phyloP scores from a whole-genome alignment of 306 rosid species.

The Dalbergia oliveri region DNA sequence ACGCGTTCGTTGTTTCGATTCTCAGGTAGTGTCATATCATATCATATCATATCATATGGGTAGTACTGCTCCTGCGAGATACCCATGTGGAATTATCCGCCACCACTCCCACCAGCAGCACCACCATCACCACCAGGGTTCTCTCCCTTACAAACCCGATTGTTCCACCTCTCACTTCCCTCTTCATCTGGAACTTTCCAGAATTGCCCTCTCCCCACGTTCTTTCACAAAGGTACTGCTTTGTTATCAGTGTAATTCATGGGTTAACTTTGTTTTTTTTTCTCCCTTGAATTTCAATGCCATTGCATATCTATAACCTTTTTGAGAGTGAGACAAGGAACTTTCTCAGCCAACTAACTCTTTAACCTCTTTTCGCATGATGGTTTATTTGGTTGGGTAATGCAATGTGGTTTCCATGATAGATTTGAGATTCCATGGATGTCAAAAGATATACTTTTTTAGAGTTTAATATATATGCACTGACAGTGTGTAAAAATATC shows the following conservation, averaged over 20 bases:
- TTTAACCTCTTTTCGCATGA: too few relatives aligned
- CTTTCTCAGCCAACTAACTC: too few relatives aligned
- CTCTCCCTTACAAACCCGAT: slow-evolving; percentile 46
- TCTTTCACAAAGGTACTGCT: slow-evolving; percentile 61
- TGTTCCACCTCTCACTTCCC: slow-evolving; percentile 55
- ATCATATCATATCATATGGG: slow-evolving; percentile 50
- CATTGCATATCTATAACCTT: too few relatives aligned
- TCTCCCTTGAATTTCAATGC: neutral
- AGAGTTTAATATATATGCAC: too few relatives aligned
- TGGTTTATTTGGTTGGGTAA: neutral
- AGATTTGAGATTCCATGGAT: neutral
- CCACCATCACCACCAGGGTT: neutral
- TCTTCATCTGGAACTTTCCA: slow-evolving; percentile 54
- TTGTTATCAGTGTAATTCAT: neutral
- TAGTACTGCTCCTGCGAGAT: slow-evolving; percentile 53
- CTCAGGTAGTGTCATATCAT: neutral
- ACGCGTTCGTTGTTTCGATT: neutral
- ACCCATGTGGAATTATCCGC: slow-evolving; percentile 53
- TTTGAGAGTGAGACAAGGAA: too few relatives aligned
- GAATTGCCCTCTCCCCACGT: slow-evolving; percentile 46
- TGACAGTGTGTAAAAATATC: too few relatives aligned
- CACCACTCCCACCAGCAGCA: slow-evolving; percentile 32
- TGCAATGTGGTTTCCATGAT: neutral
- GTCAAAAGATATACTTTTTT: neutral
- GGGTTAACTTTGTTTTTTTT: neutral